Evolutionary conservation across 1,284 basidiomycete genomes (phyloP), one percentile per base, ranked within the genome.

Genomic region (Thecaphora frezii): DNA sequence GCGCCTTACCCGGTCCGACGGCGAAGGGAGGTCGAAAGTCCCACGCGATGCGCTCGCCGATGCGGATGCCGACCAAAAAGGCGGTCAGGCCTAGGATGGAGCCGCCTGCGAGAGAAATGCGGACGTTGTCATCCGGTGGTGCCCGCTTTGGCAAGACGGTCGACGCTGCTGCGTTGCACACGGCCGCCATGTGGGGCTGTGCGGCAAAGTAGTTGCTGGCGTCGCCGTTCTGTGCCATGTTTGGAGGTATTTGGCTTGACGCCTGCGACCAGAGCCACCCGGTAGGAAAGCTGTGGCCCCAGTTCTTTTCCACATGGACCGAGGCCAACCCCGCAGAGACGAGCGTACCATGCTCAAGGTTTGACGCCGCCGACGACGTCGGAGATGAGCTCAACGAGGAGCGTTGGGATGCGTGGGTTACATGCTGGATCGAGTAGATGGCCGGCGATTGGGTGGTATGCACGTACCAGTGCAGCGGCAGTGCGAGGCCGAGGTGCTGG

Each of bases 381-480:
- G 33, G 33, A 9, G 33, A 12, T 4, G 33, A 36, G 8, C 10
- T 30, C 28, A 14, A 30, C 8, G 28, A 7, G 28, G 8, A 14
- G 28, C 28, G 8, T 30, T 30, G 28, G 8, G 8, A 9, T 18
- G 38, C 8, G 14, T n/a, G 8, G 14, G 38, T 10, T 18, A 57
- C 25, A 33, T 66, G 58, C 47, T 66, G 54, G 30, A 66, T 36
- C 1, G 48, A 48, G 36, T 61, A 66, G n/a, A 42, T 50, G 1
- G 54, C 48, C 0, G 63, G 63, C 1, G 58, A 41, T 0, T 43
- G 33, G 1, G 58, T 44, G 0, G 63, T 47, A 21, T 66, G 63
- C 7, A 66, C 63, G 30, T 66, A 66, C 63, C 63, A 66, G 40
- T 66, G 63, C 19, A 66, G 40, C 1, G 63, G 63, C 0, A 66